A percentile compares a stretch with the other conserved stretches of the same genome.
These are phyloP conservation scores for Aphanomyces stellatus DNA, from an alignment of 352 stramenopile genomes.

Conservation along the genomic window DNA sequence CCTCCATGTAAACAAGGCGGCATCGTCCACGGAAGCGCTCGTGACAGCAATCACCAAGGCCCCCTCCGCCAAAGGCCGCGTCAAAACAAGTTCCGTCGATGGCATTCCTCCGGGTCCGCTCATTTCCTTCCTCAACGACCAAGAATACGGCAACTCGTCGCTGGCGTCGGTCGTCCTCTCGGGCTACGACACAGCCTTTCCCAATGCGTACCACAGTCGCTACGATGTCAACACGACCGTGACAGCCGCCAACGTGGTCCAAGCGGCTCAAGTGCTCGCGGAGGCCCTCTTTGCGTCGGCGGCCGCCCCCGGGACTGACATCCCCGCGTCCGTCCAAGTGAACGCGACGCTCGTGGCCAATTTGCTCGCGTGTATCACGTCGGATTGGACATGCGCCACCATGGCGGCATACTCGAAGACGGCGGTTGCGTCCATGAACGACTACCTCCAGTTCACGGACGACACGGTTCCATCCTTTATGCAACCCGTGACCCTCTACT, in stretches of 20 bases:
- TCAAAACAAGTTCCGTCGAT: constrained; percentile 7
- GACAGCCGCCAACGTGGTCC: constrained; percentile 32
- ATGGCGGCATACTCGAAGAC: constrained; percentile 62
- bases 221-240: constrained; percentile 47
- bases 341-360: constrained; percentile 44
- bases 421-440: constrained; percentile 51
- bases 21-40: constrained; percentile 28
- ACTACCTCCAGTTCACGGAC: constrained; percentile 43
- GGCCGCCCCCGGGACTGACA: constrained; percentile 29
- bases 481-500: constrained; percentile 47
- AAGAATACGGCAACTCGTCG: constrained; percentile 48
- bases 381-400: constrained; percentile 57
- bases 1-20: constrained; percentile 52
- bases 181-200: constrained; percentile 55
- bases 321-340: constrained; percentile 28
- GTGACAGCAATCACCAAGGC: constrained; percentile 39
- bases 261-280: constrained; percentile 62
- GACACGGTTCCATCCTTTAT: constrained; percentile 46
- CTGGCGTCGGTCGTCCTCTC: constrained; percentile 57
- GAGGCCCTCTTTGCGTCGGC: constrained; percentile 60
- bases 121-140: constrained; percentile 63
- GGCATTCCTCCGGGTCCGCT: constrained; percentile 54
- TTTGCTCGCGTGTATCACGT: constrained; percentile 49
- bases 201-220: constrained; percentile 50
- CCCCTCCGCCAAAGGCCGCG: constrained; percentile 28